Evolutionary conservation across 225 moss, liverwort and hornwort genomes (phyloP).

Genomic region (Lunularia cruciata): DNA sequence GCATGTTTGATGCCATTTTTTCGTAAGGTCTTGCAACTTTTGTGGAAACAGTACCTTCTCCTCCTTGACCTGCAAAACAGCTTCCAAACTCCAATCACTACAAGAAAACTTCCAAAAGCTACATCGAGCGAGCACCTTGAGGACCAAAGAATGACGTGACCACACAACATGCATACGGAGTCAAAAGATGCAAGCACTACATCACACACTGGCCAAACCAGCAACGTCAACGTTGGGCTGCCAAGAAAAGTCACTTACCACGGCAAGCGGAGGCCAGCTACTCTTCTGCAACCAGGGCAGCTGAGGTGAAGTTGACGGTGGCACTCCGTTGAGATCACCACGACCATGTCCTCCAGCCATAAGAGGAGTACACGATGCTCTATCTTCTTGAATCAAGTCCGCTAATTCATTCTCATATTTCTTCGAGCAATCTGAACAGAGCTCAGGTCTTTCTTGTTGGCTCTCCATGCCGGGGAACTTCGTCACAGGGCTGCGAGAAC

Average conservation of each 20-base stretch:
- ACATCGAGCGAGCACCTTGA: too few species aligned
- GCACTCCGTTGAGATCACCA: background rate
- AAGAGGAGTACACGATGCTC: background rate
- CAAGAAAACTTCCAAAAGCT: background rate
- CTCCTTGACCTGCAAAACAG: slow-evolving; percentile 39
- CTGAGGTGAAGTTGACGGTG: slow-evolving; percentile 1
- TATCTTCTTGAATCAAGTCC: slow-evolving; percentile 25
- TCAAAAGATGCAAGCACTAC: background rate
- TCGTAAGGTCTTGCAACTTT: slow-evolving; percentile 47
- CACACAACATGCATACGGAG: too few species aligned
- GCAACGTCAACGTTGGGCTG: too few species aligned
- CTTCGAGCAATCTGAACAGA: slow-evolving; percentile 31
- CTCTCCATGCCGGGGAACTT: slow-evolving; percentile 8
- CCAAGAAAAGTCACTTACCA: slow-evolving; percentile 29
- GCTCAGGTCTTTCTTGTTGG: background rate
- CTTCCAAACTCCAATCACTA: background rate
- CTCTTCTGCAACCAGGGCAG: slow-evolving; percentile 21
- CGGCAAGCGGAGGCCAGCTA: slow-evolving; percentile 3
- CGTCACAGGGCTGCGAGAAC: background rate
- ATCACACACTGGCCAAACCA: too few species aligned
- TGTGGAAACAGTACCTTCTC: slow-evolving; percentile 32
- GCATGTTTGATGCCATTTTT: slow-evolving; percentile 59
- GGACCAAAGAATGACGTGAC: too few species aligned
- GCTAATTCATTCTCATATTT: slow-evolving; percentile 31
- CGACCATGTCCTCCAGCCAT: background rate